Base-by-base conservation (phyloP, 768 basidiomycete genomes). In the Omphalotus guepiniiformis region DNA sequence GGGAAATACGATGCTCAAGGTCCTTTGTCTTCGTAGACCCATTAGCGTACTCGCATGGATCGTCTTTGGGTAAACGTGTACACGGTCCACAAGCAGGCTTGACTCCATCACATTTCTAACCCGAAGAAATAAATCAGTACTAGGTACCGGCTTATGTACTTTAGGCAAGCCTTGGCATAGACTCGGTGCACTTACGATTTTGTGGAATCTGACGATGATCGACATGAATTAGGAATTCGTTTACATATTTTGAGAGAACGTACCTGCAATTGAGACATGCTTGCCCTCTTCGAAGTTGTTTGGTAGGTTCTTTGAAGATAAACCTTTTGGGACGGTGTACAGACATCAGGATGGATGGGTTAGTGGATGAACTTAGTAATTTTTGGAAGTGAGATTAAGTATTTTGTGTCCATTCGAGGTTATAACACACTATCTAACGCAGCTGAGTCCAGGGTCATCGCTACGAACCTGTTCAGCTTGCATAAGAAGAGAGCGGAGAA, bases 1-100 rank as follows among this genome's bases (percentile, higher is more conserved):
- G 63, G 0, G 59, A 51, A 12, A 77, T 54, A 0, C 71, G 60
- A 11, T 69, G 67, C 50, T 76, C 69, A 9, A 77, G 54, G 1
- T 62, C 55, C 42, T 74, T 57, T 1, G 66, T 75, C 18, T 61
- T 61, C 0, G 74, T 65, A 15, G 55, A 55, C 2, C 61, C 68
- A 40, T 74, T 74, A 1, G 67, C 65, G 48, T 74, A 77, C 59
- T 77, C 74, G 41, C 75, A 77, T 32, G 72, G 71, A 6, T 70
- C 72, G 8, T 53, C 56, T 15, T 71, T 62, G 32, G 70, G 64
- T 1, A 67, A 64, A 5, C 71, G 59, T 11, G 59, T 53, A 51
- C 75, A 77, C 30, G 68, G 73, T 11, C 65, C 63, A 46, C 75
- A 77, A 7, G 55, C 50, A 13, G 57, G 57, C 23, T 42, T 47